Percentiles rank a stretch among this genome's conserved stretches.
Evolutionary conservation across 2,329 filamentous ascomycete species (phyloP).

Genomic region (Pseudogymnoascus sp.): DNA sequence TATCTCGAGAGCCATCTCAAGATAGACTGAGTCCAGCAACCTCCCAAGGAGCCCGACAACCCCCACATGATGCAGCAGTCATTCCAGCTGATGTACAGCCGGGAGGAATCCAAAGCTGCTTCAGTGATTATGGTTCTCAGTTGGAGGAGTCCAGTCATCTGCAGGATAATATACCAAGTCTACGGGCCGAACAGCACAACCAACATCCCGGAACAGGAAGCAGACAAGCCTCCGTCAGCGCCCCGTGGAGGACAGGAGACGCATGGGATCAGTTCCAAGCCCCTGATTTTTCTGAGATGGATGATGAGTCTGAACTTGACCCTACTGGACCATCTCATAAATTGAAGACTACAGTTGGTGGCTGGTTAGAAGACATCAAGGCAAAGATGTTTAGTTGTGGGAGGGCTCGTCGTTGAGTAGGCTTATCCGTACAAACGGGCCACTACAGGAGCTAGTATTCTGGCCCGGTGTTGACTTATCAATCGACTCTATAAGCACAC

Average conservation of each 20-base stretch:
- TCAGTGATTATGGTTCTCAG: background rate
- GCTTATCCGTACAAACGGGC: background rate
- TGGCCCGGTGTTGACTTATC: background rate
- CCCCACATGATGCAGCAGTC: background rate
- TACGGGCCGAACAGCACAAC: background rate
- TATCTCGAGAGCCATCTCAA: background rate
- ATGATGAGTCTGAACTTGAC: background rate
- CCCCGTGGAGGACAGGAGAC: background rate
- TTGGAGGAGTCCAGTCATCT: background rate
- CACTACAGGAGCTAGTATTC: background rate
- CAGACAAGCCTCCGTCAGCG: background rate
- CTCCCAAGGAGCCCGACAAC: background rate
- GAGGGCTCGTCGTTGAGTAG: background rate
- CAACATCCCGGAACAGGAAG: background rate
- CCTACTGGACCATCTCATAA: background rate
- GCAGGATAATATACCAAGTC: background rate
- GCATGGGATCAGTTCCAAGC: constrained; percentile 4
- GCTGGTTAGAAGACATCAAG: background rate
- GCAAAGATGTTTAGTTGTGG: background rate
- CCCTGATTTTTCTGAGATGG: background rate
- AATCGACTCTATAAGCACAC: background rate
- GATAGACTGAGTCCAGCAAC: background rate
- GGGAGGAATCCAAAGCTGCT: background rate
- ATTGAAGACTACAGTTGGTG: background rate
- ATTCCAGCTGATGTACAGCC: background rate